phyloP scores from a whole-genome alignment of 257 asterid species.

The Solanum pinnatisectum region DNA sequence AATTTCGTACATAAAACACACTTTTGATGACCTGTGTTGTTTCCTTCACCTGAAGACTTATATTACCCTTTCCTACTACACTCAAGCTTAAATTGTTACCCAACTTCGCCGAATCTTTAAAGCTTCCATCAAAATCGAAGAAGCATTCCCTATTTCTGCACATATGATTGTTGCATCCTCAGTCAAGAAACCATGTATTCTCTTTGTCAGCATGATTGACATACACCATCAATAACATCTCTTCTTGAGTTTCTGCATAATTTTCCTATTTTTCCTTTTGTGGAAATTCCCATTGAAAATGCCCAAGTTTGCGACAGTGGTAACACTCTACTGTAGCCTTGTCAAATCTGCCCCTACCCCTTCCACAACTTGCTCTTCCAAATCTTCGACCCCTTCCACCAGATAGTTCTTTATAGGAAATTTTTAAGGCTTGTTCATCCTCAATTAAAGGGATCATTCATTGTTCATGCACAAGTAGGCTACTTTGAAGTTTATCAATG shows the following conservation, averaged over 20 bases:
- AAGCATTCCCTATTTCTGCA: not conserved
- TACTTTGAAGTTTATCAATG: not conserved
- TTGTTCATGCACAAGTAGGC: no score
- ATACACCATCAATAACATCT: not conserved
- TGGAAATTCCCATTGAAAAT: not conserved
- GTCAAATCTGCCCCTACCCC: not conserved
- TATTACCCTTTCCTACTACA: no score
- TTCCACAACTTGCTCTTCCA: not conserved
- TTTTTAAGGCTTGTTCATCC: no score
- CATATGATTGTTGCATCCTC: not conserved
- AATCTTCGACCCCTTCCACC: no score
- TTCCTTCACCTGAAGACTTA: no score
- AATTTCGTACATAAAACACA: no score
- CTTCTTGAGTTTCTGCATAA: not conserved
- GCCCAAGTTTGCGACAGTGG: not conserved
- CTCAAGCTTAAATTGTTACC: no score
- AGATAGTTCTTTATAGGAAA: no score
- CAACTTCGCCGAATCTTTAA: not conserved
- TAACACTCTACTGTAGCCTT: no score
- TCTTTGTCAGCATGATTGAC: no score
- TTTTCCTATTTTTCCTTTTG: not conserved
- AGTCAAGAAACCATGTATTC: not conserved
- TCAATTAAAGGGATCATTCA: no score
- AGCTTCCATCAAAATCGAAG: not conserved
- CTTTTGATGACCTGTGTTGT: no score